Percentiles rank a stretch among this genome's conserved stretches.
Evolutionary conservation across 257 asterid genomes (phyloP).

Genomic region (Perilla frutescens): DNA sequence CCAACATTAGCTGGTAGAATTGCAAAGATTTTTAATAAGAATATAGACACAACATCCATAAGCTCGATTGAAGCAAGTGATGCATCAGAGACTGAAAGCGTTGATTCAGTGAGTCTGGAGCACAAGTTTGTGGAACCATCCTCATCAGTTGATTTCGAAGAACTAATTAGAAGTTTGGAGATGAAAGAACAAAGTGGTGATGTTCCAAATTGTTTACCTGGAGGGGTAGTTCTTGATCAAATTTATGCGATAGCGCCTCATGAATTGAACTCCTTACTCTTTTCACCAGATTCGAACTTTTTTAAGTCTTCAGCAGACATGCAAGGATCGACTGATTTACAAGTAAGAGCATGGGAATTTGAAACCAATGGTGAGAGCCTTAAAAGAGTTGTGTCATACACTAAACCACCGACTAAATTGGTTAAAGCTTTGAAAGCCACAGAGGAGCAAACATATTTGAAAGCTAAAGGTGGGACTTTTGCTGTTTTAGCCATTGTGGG

Average conservation of each 20-base stretch:
- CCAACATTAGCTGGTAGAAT: constrained; percentile 80
- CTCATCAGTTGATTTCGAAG: constrained; percentile 65
- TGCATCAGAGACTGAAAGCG: constrained; percentile 57
- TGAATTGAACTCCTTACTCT: constrained; percentile 74
- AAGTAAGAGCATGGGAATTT: constrained; percentile 74
- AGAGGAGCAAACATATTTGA: constrained; percentile 86
- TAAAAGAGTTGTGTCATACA: constrained; percentile 61
- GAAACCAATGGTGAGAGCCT: constrained; percentile 63
- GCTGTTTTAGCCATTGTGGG: constrained; percentile 68
- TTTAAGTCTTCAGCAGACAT: constrained; percentile 58
- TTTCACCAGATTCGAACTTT: constrained; percentile 76
- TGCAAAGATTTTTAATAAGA: constrained; percentile 82
- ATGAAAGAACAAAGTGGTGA: constrained; percentile 70
- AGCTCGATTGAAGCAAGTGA: constrained; percentile 56
- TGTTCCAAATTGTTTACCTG: constrained; percentile 66
- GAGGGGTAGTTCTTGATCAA: constrained; percentile 81
- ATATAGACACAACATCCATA: constrained; percentile 55
- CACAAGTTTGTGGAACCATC: constrained; percentile 57
- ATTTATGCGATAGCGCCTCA: constrained; percentile 62
- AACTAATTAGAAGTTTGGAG: constrained; percentile 65
- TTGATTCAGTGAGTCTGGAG: constrained; percentile 45
- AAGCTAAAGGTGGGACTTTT: constrained; percentile 72
- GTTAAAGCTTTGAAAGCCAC: constrained; percentile 80
- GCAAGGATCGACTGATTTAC: constrained; percentile 80
- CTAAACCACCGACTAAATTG: constrained; percentile 79